phyloP scores from a whole-genome alignment of 2,329 filamentous ascomycete species.

The Fusarium chaquense region DNA sequence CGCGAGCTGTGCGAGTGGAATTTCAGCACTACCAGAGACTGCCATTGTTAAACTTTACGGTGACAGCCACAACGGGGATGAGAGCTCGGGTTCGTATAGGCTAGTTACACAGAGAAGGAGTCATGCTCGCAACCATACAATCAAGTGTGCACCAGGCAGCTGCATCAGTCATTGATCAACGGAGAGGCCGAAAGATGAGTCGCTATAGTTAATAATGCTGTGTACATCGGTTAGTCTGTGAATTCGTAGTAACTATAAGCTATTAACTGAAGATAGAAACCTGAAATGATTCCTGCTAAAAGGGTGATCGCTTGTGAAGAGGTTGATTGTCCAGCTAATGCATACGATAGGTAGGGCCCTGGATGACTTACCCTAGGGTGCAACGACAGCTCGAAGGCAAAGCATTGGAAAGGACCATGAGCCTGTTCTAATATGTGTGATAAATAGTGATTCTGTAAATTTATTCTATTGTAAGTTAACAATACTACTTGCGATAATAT shows the following conservation, averaged over 20 bases:
- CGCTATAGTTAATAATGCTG: background rate
- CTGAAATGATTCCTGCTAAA: background rate
- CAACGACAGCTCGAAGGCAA: background rate
- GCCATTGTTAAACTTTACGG: background rate
- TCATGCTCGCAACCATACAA: background rate
- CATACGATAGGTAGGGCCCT: background rate
- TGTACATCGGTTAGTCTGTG: background rate
- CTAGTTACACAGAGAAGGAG: background rate
- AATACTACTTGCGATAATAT: no score
- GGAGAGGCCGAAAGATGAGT: background rate
- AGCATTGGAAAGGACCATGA: background rate
- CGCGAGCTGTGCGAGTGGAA: background rate
- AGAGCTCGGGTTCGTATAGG: background rate
- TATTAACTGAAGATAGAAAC: background rate
- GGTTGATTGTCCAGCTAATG: background rate
- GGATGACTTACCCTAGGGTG: background rate
- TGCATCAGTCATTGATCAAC: background rate
- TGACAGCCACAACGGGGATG: no score
- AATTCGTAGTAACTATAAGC: background rate
- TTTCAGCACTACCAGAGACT: background rate
- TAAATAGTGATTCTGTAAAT: background rate
- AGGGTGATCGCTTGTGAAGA: background rate
- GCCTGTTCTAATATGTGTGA: fast-evolving
- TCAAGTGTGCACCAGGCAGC: no score
- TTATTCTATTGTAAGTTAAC: background rate